phyloP scores from a whole-genome alignment of 2,329 filamentous ascomycete genomes.

The Venturia effusa region DNA sequence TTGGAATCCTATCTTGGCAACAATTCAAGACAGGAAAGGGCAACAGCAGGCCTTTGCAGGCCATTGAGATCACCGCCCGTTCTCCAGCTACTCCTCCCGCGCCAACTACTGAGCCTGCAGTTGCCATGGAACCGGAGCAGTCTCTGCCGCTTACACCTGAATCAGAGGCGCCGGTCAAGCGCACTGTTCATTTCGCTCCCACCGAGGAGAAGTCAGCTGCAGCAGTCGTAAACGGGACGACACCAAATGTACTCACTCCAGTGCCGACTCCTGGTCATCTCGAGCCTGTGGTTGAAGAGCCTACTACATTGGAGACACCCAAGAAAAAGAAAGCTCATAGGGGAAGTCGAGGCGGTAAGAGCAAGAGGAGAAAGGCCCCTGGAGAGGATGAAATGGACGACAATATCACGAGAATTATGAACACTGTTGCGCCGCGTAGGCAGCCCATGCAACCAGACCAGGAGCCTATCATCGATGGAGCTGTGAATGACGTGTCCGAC shows the following conservation, averaged over 20 bases:
- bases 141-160: neutral
- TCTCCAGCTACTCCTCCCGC: neutral
- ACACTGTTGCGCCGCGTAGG: conserved; percentile 26
- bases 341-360: conserved; percentile 37
- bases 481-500: conserved; percentile 34
- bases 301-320: conserved; percentile 16
- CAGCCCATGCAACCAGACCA: conserved; percentile 21
- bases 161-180: neutral
- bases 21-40: neutral
- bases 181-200: conserved; percentile 5
- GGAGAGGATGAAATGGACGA: conserved; percentile 20
- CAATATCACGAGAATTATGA: conserved; percentile 19
- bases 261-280: neutral
- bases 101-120: neutral
- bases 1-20: neutral
- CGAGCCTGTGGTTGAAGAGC: neutral
- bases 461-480: neutral
- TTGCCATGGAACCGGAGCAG: neutral
- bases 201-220: neutral
- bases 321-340: conserved; percentile 41
- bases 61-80: neutral
- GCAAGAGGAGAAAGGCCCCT: conserved; percentile 28
- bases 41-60: neutral
- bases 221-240: neutral
- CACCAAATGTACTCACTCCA: neutral